Conservation (phyloP, 2,329 filamentous ascomycete species). For the Fusarium temperatum region DNA sequence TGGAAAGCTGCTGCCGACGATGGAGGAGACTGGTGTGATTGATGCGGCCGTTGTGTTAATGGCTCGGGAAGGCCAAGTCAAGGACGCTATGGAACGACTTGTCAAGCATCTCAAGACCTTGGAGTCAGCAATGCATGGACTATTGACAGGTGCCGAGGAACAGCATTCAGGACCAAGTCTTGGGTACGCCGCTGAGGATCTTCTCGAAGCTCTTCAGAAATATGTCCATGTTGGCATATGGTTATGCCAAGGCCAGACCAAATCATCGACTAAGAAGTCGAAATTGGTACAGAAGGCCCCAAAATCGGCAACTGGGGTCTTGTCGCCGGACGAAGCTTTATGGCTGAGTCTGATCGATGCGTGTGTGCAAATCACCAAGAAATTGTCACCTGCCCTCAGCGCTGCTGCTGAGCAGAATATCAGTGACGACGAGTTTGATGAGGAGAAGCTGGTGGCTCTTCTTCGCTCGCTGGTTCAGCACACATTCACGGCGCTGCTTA, state of each 20-base stretch:
- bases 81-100: slow-evolving; percentile 84
- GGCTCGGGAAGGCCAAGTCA: slow-evolving; percentile 85
- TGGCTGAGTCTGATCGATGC: slow-evolving; percentile 71
- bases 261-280: slow-evolving; percentile 58
- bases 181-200: slow-evolving; percentile 74
- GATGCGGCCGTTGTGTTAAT: slow-evolving; percentile 93
- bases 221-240: slow-evolving; percentile 94
- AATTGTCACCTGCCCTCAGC: slow-evolving; percentile 66
- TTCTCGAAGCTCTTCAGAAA: slow-evolving; percentile 83
- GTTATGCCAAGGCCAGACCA: slow-evolving; percentile 89
- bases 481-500: slow-evolving; percentile 86
- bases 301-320: slow-evolving; percentile 50
- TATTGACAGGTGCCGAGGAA: slow-evolving; percentile 70
- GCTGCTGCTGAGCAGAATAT: slow-evolving; percentile 42
- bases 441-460: slow-evolving; percentile 69
- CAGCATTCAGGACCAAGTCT: slow-evolving; percentile 60
- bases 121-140: slow-evolving; percentile 78
- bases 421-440: slow-evolving; percentile 55
- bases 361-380: slow-evolving; percentile 70
- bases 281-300: slow-evolving; percentile 62
- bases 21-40: slow-evolving; percentile 89
- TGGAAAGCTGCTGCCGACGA: slow-evolving; percentile 81
- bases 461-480: slow-evolving; percentile 87
- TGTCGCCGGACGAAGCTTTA: slow-evolving; percentile 64
- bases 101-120: slow-evolving; percentile 83